Evolutionary conservation across 345 rosid species (phyloP).

Genomic region (Camelina neglecta): DNA sequence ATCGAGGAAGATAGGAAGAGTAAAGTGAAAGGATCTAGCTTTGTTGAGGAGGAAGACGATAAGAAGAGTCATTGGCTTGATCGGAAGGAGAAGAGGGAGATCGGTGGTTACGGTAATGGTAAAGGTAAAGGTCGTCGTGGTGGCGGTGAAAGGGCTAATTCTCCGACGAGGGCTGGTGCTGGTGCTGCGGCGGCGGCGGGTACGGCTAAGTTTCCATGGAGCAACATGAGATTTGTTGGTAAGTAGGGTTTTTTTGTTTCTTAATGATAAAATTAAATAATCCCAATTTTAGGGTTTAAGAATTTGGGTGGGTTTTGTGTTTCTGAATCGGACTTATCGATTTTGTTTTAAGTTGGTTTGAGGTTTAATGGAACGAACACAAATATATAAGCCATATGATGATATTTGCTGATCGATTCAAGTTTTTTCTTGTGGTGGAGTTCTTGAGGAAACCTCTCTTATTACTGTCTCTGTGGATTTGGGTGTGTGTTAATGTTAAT

Average conservation of each 20-base stretch:
- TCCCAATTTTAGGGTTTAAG: constrained; percentile 34
- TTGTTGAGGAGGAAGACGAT: constrained; percentile 69
- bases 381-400: neutral
- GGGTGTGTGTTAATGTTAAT: too few relatives aligned
- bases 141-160: constrained; percentile 37
- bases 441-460: too few relatives aligned
- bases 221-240: constrained; percentile 66
- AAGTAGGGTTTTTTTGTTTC: constrained; percentile 18
- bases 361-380: too few relatives aligned
- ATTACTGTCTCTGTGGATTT: too few relatives aligned
- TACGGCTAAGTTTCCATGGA: constrained; percentile 74
- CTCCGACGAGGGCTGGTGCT: constrained; percentile 27
- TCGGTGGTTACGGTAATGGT: constrained; percentile 34
- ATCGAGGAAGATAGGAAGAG: constrained; percentile 73
- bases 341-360: too few relatives aligned
- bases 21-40: constrained; percentile 60
- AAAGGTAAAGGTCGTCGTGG: constrained; percentile 35
- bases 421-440: too few relatives aligned
- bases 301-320: constrained; percentile 20
- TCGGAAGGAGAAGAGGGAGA: constrained; percentile 49
- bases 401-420: too few relatives aligned
- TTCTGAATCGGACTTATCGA: constrained; percentile 7
- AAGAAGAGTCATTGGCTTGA: constrained; percentile 89
- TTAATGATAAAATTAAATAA: neutral
- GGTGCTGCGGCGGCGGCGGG: constrained; percentile 24